Evolutionary conservation across 1,284 basidiomycete species (phyloP).

Genomic region (Apiotrichum siamense): DNA sequence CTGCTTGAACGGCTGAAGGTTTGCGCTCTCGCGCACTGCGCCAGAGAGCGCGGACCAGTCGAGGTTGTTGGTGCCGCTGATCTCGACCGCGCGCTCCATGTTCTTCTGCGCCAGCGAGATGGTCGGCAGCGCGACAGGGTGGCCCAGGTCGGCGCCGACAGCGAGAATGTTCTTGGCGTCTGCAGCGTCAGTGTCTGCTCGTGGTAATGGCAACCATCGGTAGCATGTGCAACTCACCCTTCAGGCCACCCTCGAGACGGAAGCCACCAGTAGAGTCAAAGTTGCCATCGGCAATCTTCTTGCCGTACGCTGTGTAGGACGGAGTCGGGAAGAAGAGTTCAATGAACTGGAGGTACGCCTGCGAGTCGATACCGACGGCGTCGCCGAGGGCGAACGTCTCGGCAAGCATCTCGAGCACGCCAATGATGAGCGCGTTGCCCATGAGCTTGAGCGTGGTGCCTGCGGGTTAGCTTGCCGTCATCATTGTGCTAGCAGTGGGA

Average conservation of each 20-base stretch:
- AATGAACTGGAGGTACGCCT: conserved; percentile 22
- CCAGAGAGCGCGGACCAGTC: conserved; percentile 26
- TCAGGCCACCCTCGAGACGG: conserved; percentile 32
- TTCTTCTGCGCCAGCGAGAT: conserved; percentile 25
- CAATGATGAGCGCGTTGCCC: conserved; percentile 37
- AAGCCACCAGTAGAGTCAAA: conserved; percentile 29
- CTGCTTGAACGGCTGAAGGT: conserved; percentile 19
- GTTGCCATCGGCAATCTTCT: conserved; percentile 33
- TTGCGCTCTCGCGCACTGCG: conserved; percentile 21
- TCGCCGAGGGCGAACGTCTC: conserved; percentile 39
- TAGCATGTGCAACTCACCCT: conserved; percentile 21
- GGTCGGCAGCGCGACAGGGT: conserved; percentile 23
- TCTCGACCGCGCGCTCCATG: conserved; percentile 24
- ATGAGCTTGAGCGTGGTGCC: conserved; percentile 37
- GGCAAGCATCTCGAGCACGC: conserved; percentile 36
- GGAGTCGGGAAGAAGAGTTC: conserved; percentile 34
- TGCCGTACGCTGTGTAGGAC: conserved; percentile 33
- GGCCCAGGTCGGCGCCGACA: conserved; percentile 22
- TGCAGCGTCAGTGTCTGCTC: neutral
- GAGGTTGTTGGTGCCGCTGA: conserved; percentile 20
- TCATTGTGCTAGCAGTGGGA: too few relatives aligned
- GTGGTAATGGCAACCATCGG: neutral
- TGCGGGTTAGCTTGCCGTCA: conserved; percentile 9
- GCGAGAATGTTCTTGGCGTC: conserved; percentile 17
- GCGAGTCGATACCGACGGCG: conserved; percentile 26